phyloP scores from a whole-genome alignment of 345 rosid species.

The Euphorbia pulcherrima region DNA sequence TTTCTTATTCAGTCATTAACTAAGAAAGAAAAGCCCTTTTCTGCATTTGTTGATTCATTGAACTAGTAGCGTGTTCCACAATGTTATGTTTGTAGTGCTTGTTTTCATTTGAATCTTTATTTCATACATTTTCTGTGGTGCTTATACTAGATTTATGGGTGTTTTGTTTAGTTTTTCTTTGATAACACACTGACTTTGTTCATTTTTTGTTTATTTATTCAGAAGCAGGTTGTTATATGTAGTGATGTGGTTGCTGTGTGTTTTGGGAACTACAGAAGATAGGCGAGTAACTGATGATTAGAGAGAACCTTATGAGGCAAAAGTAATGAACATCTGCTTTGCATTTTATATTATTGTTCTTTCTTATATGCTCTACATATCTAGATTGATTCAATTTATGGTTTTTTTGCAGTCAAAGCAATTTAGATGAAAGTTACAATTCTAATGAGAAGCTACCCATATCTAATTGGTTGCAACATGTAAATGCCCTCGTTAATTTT shows the following conservation, averaged over 20 bases:
- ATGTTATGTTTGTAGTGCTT: background rate
- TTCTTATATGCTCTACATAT: background rate
- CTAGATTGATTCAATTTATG: conserved; percentile 13
- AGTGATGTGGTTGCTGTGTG: background rate
- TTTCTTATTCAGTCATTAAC: background rate
- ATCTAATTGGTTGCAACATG: conserved; percentile 74
- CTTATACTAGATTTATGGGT: background rate
- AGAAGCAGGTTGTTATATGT: background rate
- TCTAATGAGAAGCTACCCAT: conserved; percentile 45
- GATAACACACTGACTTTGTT: background rate
- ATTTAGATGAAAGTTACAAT: conserved; percentile 36
- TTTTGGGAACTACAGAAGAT: background rate
- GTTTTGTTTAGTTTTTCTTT: background rate
- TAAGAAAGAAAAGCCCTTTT: background rate
- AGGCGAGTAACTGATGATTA: conserved; percentile 31
- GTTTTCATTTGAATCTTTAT: background rate
- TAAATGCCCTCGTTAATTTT: conserved; percentile 34
- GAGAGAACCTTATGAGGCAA: conserved; percentile 33
- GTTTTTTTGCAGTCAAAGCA: conserved; percentile 36
- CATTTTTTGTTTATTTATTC: background rate
- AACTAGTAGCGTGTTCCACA: background rate
- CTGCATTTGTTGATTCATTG: background rate
- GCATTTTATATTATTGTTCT: conserved; percentile 7
- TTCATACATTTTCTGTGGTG: background rate
- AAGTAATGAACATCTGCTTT: conserved; percentile 16